A percentile compares a stretch with the other conserved stretches of the same genome.
Evolutionary conservation across 202 grass and related monocot species (phyloP).

Genomic region (Carex arenaria): DNA sequence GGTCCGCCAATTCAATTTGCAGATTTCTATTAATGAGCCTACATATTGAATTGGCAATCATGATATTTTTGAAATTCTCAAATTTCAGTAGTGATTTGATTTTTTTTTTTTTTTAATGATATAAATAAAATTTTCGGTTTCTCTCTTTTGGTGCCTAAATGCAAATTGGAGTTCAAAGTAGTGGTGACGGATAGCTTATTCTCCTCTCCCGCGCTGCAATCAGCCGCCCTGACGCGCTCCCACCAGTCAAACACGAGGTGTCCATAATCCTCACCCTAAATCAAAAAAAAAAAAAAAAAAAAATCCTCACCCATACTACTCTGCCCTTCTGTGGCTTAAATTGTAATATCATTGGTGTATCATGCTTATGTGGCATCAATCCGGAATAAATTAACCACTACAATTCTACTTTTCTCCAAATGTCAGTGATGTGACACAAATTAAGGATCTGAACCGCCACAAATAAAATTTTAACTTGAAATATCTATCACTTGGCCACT

Average conservation of each 20-base stretch:
- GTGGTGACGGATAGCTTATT: background rate
- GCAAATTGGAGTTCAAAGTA: background rate
- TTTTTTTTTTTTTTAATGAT: too few relatives aligned
- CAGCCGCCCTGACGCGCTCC: background rate
- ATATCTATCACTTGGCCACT: slow-evolving; percentile 3
- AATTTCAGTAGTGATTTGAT: too few relatives aligned
- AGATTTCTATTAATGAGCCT: too few relatives aligned
- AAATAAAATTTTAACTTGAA: background rate
- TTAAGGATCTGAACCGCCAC: background rate
- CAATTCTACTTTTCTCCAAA: background rate
- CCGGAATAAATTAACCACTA: background rate
- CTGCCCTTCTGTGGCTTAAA: background rate
- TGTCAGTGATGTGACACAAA: background rate
- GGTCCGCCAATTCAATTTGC: too few relatives aligned
- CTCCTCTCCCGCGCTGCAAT: background rate
- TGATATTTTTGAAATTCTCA: too few relatives aligned
- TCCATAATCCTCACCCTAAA: background rate
- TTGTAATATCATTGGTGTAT: background rate
- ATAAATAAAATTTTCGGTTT: too few relatives aligned
- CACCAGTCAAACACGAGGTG: slow-evolving; percentile 15
- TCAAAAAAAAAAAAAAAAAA: too few relatives aligned
- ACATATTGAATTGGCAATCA: too few relatives aligned
- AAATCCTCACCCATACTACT: background rate
- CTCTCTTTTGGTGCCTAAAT: background rate
- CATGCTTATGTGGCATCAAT: background rate